Conservation (phyloP, 2,329 filamentous ascomycete genomes). For the Monilinia laxa region DNA sequence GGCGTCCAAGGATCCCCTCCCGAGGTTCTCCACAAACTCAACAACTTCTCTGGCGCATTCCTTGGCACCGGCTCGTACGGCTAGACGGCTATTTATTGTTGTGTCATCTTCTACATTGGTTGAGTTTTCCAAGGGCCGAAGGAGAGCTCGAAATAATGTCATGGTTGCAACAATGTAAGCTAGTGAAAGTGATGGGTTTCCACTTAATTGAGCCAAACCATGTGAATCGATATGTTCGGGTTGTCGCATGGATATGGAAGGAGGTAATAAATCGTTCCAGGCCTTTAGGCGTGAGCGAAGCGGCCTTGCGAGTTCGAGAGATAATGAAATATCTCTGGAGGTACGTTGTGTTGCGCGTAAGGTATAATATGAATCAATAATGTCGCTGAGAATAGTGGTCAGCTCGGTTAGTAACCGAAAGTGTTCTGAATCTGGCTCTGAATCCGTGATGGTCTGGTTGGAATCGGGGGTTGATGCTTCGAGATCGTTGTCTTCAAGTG, state of each 20-base stretch:
- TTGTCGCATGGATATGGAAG: conserved; percentile 31
- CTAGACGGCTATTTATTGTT: conserved; percentile 30
- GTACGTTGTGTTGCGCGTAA: conserved; percentile 38
- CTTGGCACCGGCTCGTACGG: conserved; percentile 37
- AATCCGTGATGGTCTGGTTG: conserved; percentile 31
- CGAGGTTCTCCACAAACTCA: conserved; percentile 39
- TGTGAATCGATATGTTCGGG: conserved; percentile 32
- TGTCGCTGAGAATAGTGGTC: conserved; percentile 40
- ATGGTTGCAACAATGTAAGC: conserved; percentile 42
- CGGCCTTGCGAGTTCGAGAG: conserved; percentile 38
- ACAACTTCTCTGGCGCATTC: conserved; percentile 40
- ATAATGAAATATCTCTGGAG: conserved; percentile 37
- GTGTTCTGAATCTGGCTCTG: conserved; percentile 35
- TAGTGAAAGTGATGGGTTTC: conserved; percentile 40
- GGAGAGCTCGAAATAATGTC: conserved; percentile 41
- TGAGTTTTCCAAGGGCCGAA: conserved; percentile 39
- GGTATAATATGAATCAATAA: conserved; percentile 40
- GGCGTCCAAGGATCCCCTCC: conserved; percentile 36
- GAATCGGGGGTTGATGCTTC: conserved; percentile 30
- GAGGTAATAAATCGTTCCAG: conserved; percentile 40
- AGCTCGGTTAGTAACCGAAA: conserved; percentile 38
- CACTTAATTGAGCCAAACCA: conserved; percentile 35
- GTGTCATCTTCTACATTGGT: conserved; percentile 34
- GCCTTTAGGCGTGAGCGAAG: conserved; percentile 36
- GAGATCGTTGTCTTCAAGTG: conserved; percentile 34